A percentile compares a stretch with the other conserved stretches of the same genome.
Conservation (phyloP, 1,139 yeast genomes). For the Saccharomyces hybrid region DNA sequence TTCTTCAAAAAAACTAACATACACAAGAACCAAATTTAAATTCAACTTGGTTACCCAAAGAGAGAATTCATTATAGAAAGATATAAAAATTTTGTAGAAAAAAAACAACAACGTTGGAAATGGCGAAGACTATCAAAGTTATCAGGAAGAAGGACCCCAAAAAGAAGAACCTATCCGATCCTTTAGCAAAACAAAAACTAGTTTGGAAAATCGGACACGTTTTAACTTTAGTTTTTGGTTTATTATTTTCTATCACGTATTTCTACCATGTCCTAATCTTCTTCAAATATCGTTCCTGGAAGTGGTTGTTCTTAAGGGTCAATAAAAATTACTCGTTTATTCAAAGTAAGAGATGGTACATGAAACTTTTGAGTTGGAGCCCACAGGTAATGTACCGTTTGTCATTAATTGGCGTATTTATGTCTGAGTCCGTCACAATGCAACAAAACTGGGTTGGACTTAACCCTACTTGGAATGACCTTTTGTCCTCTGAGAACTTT, state of each 20-base stretch:
- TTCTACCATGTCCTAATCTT: conserved; percentile 24
- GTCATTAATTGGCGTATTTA: conserved; percentile 48
- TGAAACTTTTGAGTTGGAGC: conserved; percentile 37
- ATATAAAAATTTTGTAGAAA: background rate
- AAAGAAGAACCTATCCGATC: conserved; percentile 16
- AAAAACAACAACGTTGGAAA: conserved; percentile 2
- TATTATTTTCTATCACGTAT: conserved; percentile 43
- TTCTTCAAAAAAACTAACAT: background rate
- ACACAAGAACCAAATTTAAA: background rate
- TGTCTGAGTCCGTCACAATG: conserved; percentile 49
- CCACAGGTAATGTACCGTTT: conserved; percentile 45
- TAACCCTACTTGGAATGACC: conserved; percentile 49
- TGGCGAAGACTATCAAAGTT: conserved; percentile 21
- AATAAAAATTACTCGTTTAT: conserved; percentile 18
- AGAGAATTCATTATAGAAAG: background rate
- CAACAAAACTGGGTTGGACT: conserved; percentile 50
- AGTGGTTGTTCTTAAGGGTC: conserved; percentile 24
- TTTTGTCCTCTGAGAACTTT: conserved; percentile 62
- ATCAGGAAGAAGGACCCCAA: conserved; percentile 19
- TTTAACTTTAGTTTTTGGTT: conserved; percentile 44
- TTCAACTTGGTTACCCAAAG: background rate
- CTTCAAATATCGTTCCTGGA: conserved; percentile 31
- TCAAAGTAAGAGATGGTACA: conserved; percentile 31
- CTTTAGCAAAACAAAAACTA: conserved; percentile 34
- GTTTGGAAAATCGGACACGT: conserved; percentile 61